Evolutionary conservation across 208 protist genomes (phyloP).

Genomic region (Phytomonas francai): DNA sequence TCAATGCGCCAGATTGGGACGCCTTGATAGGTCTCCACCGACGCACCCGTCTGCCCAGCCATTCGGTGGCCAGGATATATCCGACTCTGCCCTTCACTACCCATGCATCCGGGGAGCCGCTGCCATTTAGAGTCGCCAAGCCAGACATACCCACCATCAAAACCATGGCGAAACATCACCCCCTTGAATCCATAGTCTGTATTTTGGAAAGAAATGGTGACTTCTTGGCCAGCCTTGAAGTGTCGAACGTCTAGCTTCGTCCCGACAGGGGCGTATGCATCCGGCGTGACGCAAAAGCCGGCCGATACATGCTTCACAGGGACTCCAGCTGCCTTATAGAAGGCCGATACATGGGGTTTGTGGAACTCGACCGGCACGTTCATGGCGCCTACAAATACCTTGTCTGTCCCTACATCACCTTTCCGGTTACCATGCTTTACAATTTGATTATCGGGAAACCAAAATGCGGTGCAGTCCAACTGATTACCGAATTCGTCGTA

Average conservation of each 20-base stretch:
- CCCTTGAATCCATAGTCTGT: slow-evolving; percentile 91
- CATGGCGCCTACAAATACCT: slow-evolving; percentile 85
- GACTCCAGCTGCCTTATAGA: slow-evolving; percentile 87
- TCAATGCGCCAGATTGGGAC: slow-evolving; percentile 90
- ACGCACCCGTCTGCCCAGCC: slow-evolving; percentile 86
- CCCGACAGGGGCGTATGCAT: slow-evolving; percentile 88
- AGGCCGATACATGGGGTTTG: slow-evolving; percentile 83
- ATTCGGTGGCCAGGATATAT: slow-evolving; percentile 89
- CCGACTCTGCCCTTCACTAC: slow-evolving; percentile 84
- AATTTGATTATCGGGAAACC: slow-evolving; percentile 91
- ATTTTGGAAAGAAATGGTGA: slow-evolving; percentile 87
- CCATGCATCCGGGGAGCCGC: slow-evolving; percentile 85
- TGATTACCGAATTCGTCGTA: slow-evolving; percentile 92
- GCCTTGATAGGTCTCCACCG: slow-evolving; percentile 80
- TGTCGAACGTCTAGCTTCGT: slow-evolving; percentile 91
- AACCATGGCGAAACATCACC: slow-evolving; percentile 90
- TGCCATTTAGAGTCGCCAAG: slow-evolving; percentile 91
- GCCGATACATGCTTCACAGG: slow-evolving; percentile 86
- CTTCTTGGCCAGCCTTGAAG: slow-evolving; percentile 91
- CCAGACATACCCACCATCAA: slow-evolving; percentile 90
- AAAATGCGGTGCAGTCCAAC: slow-evolving; percentile 89
- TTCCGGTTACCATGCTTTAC: slow-evolving; percentile 79
- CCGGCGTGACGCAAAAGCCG: slow-evolving; percentile 82
- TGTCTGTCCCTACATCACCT: slow-evolving; percentile 71
- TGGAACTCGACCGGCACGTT: slow-evolving; percentile 90